Percentiles rank a stretch among this genome's conserved stretches.
These are phyloP conservation scores for Fusarium denticulatum DNA, from an alignment of 2,329 filamentous ascomycete genomes.

Conservation along the genomic window DNA sequence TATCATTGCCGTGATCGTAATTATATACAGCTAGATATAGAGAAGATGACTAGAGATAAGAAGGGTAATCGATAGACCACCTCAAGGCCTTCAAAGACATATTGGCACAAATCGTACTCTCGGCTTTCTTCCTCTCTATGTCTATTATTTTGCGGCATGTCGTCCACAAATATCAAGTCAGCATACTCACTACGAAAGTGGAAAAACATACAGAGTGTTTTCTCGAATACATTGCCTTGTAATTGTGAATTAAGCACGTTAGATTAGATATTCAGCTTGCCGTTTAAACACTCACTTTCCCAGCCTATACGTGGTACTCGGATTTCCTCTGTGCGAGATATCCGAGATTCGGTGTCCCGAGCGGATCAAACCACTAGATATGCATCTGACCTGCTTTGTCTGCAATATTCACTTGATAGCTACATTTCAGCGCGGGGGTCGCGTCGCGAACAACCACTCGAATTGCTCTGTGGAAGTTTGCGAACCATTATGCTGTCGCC, in stretches of 20 bases:
- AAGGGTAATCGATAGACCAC: background rate
- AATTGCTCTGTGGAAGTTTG: slow-evolving; percentile 18
- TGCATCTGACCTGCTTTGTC: slow-evolving; percentile 7
- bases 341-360: background rate
- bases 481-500: slow-evolving; percentile 33
- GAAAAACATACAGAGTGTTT: background rate
- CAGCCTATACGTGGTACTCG: background rate
- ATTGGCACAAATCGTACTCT: too few species aligned
- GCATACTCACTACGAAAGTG: background rate
- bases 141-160: background rate
- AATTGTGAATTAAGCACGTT: background rate
- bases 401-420: slow-evolving; percentile 6
- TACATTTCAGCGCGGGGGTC: slow-evolving; percentile 14
- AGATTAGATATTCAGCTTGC: background rate
- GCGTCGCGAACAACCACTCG: slow-evolving; percentile 27
- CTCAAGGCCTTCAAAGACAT: background rate
- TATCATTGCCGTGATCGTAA: background rate
- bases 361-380: slow-evolving; percentile 11
- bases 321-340: background rate
- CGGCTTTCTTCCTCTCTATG: too few species aligned
- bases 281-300: too few species aligned
- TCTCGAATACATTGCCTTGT: background rate
- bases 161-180: too few species aligned
- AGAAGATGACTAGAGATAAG: background rate
- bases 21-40: background rate